These are phyloP conservation scores for Melastoma candidum DNA, from an alignment of 441 rosid genomes.

Conservation along the genomic window DNA sequence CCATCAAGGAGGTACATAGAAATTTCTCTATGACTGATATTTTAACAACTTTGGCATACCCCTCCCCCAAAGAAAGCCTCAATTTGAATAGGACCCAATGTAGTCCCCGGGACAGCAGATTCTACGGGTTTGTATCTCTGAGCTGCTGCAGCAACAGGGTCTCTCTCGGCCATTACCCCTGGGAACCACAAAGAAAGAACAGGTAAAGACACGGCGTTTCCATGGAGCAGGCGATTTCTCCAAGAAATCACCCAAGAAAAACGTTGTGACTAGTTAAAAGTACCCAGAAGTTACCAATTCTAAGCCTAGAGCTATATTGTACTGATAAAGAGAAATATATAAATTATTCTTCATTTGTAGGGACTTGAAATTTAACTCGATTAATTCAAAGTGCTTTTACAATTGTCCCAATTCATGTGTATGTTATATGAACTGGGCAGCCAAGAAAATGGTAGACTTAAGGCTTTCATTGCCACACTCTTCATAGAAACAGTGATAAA, in stretches of 20 bases:
- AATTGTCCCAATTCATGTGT: too few species aligned
- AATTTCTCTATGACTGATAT: slow-evolving; percentile 8
- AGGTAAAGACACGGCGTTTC: neutral
- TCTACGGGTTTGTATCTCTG: slow-evolving; percentile 82
- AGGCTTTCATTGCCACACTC: too few species aligned
- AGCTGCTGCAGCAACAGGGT: slow-evolving; percentile 92
- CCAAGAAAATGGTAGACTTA: too few species aligned
- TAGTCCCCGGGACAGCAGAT: slow-evolving; percentile 98
- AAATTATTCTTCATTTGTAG: too few species aligned
- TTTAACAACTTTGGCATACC: slow-evolving; percentile 33
- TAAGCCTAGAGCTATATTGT: too few species aligned
- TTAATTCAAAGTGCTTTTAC: too few species aligned
- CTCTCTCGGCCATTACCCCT: slow-evolving; percentile 78
- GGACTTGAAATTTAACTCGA: too few species aligned
- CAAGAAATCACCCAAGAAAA: neutral
- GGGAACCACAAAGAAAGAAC: slow-evolving; percentile 6
- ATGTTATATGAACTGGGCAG: too few species aligned
- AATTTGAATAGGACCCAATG: slow-evolving; percentile 91
- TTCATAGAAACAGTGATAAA: too few species aligned
- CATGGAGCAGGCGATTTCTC: neutral
- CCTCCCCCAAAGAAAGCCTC: slow-evolving; percentile 90
- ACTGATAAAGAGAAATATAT: too few species aligned
- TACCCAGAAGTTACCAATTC: too few species aligned
- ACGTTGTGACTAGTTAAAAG: too few species aligned
- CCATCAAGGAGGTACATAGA: neutral